These are phyloP conservation scores for Venturia oleaginea DNA, from an alignment of 2,329 filamentous ascomycete genomes.

Conservation along the genomic window DNA sequence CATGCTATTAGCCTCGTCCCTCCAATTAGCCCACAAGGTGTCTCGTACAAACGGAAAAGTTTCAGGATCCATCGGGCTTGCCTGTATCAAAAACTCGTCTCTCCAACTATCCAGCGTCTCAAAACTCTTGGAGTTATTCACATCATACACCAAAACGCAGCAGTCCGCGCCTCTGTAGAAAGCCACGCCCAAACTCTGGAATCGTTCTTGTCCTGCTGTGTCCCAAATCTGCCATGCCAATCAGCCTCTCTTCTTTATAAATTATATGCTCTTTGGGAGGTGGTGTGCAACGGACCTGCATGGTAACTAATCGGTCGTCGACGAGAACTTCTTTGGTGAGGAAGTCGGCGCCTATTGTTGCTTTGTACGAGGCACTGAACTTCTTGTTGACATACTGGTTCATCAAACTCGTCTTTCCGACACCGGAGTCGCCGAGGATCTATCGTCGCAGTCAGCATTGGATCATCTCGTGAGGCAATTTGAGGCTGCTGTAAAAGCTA, in stretches of 20 bases:
- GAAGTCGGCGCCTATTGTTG: conserved; percentile 97
- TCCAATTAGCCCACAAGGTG: background rate
- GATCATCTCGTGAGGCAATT: conserved; percentile 13
- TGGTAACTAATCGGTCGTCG: conserved; percentile 93
- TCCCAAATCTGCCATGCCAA: conserved; percentile 70
- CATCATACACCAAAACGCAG: conserved; percentile 95
- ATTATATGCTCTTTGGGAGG: background rate
- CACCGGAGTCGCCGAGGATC: conserved; percentile 98
- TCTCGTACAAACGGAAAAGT: conserved; percentile 87
- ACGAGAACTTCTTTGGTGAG: conserved; percentile 96
- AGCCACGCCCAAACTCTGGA: conserved; percentile 92
- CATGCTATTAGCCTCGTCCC: conserved; percentile 1
- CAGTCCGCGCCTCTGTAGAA: conserved; percentile 98
- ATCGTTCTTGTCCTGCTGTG: conserved; percentile 92
- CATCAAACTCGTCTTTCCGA: conserved; percentile 99
- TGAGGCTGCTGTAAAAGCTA: background rate
- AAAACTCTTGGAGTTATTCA: conserved; percentile 99
- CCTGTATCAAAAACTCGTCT: conserved; percentile 96
- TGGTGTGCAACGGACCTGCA: conserved; percentile 59
- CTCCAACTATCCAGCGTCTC: conserved; percentile 97
- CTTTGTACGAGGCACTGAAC: conserved; percentile 99
- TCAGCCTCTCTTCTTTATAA: conserved; percentile 16
- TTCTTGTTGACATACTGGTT: conserved; percentile 99
- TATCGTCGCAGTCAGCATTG: conserved; percentile 31
- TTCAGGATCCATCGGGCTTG: conserved; percentile 89